These are phyloP conservation scores for Termitomyces sp. DNA, from an alignment of 768 basidiomycete species.

Conservation along the genomic window DNA sequence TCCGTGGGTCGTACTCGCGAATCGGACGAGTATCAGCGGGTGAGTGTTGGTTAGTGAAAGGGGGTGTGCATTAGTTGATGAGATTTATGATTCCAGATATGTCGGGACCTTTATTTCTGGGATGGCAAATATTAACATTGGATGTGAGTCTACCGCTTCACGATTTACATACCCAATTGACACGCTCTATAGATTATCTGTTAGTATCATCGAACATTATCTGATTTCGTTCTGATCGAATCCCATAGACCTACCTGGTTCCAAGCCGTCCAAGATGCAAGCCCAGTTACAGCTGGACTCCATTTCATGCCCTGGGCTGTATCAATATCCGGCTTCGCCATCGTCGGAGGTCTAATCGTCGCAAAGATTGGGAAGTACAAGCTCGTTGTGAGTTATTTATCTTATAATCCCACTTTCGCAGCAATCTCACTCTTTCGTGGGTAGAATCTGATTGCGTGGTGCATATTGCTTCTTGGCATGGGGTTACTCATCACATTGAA, in stretches of 20 bases:
- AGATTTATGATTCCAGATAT: neutral
- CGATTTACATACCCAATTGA: neutral
- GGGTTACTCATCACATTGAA: constrained; percentile 31
- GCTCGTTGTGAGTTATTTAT: constrained; percentile 15
- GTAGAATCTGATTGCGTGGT: constrained; percentile 18
- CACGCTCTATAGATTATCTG: neutral
- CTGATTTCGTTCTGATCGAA: neutral
- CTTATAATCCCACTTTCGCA: neutral
- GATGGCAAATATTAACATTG: constrained; percentile 6
- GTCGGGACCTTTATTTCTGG: constrained; percentile 4
- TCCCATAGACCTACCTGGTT: constrained; percentile 18
- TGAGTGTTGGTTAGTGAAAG: neutral
- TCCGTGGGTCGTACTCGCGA: neutral
- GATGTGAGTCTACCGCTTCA: neutral
- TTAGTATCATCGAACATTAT: neutral
- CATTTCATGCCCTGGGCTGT: constrained; percentile 29
- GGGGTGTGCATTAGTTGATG: neutral
- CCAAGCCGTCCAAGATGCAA: constrained; percentile 32
- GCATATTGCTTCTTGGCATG: constrained; percentile 25
- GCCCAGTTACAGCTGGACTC: constrained; percentile 32
- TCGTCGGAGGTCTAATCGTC: constrained; percentile 29
- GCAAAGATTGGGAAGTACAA: constrained; percentile 21
- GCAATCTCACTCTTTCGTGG: neutral
- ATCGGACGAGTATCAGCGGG: constrained; percentile 10
- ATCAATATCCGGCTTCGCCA: constrained; percentile 31